These are phyloP conservation scores for Helicocarpus griseus DNA, from an alignment of 2,329 filamentous ascomycete genomes.

Conservation along the genomic window DNA sequence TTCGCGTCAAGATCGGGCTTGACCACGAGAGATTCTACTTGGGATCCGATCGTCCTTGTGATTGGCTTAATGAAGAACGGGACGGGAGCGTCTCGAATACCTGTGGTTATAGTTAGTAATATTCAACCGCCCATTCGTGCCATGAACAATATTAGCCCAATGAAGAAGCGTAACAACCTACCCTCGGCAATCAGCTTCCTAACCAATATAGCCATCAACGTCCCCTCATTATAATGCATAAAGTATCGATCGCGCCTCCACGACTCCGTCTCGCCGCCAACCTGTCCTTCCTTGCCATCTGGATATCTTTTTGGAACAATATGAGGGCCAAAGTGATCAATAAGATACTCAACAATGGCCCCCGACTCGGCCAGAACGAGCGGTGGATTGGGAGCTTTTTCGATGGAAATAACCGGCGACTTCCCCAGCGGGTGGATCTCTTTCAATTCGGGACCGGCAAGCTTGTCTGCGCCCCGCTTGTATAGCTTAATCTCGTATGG, in stretches of 20 bases:
- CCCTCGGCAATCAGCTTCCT: slow-evolving; percentile 52
- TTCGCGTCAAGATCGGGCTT: slow-evolving; percentile 32
- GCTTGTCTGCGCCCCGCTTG: slow-evolving; percentile 53
- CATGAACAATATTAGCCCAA: too few relatives aligned
- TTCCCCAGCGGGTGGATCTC: slow-evolving; percentile 79
- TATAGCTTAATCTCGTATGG: slow-evolving; percentile 72
- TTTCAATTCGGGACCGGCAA: slow-evolving; percentile 69
- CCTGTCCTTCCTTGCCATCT: slow-evolving; percentile 43
- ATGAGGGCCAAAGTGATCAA: slow-evolving; percentile 52
- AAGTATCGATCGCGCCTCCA: slow-evolving; percentile 57
- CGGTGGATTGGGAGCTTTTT: slow-evolving; percentile 39
- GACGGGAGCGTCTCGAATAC: slow-evolving; percentile 43
- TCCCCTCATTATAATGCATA: slow-evolving; percentile 80
- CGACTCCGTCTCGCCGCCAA: slow-evolving; percentile 50
- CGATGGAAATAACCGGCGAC: slow-evolving; percentile 65
- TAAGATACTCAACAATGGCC: slow-evolving; percentile 71
- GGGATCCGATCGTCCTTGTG: slow-evolving; percentile 44
- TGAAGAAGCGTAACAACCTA: slow-evolving; percentile 24
- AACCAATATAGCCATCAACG: slow-evolving; percentile 63
- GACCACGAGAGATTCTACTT: slow-evolving; percentile 32
- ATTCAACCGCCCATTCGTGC: too few relatives aligned
- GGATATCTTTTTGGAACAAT: slow-evolving; percentile 45
- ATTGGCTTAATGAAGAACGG: slow-evolving; percentile 63
- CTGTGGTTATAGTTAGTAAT: slow-evolving; percentile 15
- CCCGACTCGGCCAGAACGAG: slow-evolving; percentile 71